Evolutionary conservation across 73 alveolate species (phyloP).

Genomic region (Symbiodinium pilosum): DNA sequence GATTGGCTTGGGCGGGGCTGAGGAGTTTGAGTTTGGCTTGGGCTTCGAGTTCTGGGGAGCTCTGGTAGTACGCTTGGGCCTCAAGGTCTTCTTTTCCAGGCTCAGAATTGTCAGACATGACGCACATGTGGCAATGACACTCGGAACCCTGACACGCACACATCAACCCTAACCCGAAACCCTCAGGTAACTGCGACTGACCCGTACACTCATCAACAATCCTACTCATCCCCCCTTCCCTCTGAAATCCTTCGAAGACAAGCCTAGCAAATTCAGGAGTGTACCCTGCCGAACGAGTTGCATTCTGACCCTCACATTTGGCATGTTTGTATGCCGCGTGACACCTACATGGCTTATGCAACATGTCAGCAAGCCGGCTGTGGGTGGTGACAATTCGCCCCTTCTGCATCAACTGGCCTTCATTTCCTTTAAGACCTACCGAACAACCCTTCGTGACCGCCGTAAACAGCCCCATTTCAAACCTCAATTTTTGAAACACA

Average conservation of each 20-base stretch:
- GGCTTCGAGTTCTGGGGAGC: not conserved
- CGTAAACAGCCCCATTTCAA: too few relatives aligned
- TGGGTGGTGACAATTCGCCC: constrained; percentile 26
- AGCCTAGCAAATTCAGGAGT: not conserved
- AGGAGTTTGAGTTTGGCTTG: too few relatives aligned
- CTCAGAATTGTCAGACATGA: not conserved
- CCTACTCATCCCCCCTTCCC: not conserved
- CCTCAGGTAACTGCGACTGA: not conserved
- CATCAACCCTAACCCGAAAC: not conserved
- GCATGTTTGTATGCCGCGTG: not conserved
- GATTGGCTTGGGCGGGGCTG: too few relatives aligned
- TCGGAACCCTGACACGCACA: not conserved
- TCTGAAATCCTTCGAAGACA: not conserved
- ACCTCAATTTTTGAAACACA: not conserved
- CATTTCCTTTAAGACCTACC: not conserved
- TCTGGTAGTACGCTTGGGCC: not conserved
- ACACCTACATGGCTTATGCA: not conserved
- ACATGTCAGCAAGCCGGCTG: not conserved
- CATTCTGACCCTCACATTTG: not conserved
- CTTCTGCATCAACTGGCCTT: not conserved
- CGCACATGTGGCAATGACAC: not conserved
- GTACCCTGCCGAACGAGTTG: not conserved
- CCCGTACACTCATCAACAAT: not conserved
- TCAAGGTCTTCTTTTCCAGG: not conserved
- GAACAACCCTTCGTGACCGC: not conserved